Base-by-base conservation (phyloP, 202 grass and related monocot species). In the Brachypodium distachyon region DNA sequence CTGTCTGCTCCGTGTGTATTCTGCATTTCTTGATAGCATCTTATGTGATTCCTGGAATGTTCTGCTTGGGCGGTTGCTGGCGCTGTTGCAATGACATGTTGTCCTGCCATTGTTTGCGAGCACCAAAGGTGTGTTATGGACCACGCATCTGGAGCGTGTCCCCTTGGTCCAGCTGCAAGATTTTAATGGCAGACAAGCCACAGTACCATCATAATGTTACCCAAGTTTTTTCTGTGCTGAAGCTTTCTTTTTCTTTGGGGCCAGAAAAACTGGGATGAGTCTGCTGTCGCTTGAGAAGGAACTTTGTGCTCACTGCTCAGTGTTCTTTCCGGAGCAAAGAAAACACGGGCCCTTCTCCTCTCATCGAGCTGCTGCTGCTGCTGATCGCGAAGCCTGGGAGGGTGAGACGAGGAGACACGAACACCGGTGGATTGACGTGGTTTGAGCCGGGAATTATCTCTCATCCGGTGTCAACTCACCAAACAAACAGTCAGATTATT, bases 11-110 rank as follows among this genome's bases (percentile, higher is more conserved):
- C 26, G 19, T 81, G 80, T 87, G 80, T 55, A 76, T 83, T 67
- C 75, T 70, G 67, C 54, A 13, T 75, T 83, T 69, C 36, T 57
- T 52, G n/a, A 51, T 47, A 62, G 67, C 82, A 48, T 79, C 43
- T 77, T 71, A 38, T n/a, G 19, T 44, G 63, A 61, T 86, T 76
- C 19, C 44, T 54, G 34, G 52, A 62, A 28, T 39, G 53, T 34
- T 80, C 7, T 67, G 48, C 31, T 7, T 64, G 84, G 39, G 46
- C 39, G 54, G 42, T 48, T 75, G 27, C 18, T 21, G 18, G 18
- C 14, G 6, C 23, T 36, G 40, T 12, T 21, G 43, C 39, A 9
- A 10, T 79, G 51, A 12, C 44, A 21, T 53, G 75, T 42, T 37
- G 12, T 49, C 2, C 21, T 71, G 66, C 29, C 29, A 71, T 75